Conservation (phyloP, 225 moss, liverwort and hornwort genomes). For the Bryoerythrophyllum caledonicum region DNA sequence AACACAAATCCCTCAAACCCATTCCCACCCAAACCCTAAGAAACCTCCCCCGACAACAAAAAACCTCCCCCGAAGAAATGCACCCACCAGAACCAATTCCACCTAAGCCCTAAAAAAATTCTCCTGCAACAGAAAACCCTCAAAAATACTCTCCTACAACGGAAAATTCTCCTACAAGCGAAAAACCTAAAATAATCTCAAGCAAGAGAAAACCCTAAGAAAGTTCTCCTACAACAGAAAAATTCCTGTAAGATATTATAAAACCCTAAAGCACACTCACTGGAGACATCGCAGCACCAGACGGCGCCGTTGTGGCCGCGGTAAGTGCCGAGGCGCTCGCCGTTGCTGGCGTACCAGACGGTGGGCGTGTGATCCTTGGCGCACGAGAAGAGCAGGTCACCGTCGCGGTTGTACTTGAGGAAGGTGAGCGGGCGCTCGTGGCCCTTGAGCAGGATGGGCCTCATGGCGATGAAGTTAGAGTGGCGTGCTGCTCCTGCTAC, state of each 20-base stretch:
- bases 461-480: conserved; percentile 36
- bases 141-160: no score
- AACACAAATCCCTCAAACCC: not conserved
- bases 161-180: no score
- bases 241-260: no score
- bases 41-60: no score
- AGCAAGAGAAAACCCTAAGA: no score
- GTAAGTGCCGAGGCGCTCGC: conserved; percentile 85
- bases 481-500: no score
- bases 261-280: conserved; percentile 27
- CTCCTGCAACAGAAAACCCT: no score
- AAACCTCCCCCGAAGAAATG: no score
- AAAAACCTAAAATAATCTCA: no score
- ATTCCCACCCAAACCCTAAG: not conserved
- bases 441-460: conserved; percentile 93
- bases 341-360: conserved; percentile 86
- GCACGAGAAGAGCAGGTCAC: conserved; percentile 86
- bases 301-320: conserved; percentile 90
- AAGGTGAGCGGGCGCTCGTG: conserved; percentile 92
- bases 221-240: no score
- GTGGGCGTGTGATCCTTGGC: conserved; percentile 95
- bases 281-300: conserved; percentile 88
- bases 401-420: conserved; percentile 87
- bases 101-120: not conserved
- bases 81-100: not conserved